phyloP scores from a whole-genome alignment of 2,329 filamentous ascomycete species.

The Neoascochyta sp. region DNA sequence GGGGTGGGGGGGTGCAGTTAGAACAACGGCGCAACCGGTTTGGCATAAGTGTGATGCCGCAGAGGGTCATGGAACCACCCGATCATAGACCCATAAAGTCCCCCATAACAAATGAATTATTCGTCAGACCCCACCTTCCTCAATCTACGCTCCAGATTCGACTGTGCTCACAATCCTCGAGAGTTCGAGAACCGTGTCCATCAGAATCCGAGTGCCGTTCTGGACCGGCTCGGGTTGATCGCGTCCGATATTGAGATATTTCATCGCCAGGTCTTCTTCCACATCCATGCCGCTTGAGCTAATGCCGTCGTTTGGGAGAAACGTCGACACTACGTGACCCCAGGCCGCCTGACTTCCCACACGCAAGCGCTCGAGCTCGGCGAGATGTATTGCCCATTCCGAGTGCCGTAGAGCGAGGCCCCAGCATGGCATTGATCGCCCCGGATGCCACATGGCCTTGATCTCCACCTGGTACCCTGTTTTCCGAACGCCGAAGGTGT shows the following conservation, averaged over 20 bases:
- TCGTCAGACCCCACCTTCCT: no score
- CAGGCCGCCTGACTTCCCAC: conserved; percentile 21
- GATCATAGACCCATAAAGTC: no score
- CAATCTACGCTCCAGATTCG: no score
- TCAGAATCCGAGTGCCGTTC: conserved; percentile 19
- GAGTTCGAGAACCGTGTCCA: conserved; percentile 24
- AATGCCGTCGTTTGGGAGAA: conserved; percentile 28
- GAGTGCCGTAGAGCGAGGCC: conserved; percentile 28
- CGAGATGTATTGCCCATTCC: conserved; percentile 28
- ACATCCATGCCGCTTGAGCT: conserved; percentile 6
- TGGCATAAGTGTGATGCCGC: no score
- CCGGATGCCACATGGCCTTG: conserved; percentile 28
- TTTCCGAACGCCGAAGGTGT: conserved; percentile 27
- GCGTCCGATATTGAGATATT: conserved; percentile 3
- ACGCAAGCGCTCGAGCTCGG: conserved; percentile 23
- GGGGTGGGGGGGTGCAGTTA: no score
- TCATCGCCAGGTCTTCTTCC: conserved; percentile 7
- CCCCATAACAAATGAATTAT: no score
- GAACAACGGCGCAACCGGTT: no score
- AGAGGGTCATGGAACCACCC: no score
- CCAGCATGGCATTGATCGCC: conserved; percentile 22
- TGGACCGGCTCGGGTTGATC: conserved; percentile 1
- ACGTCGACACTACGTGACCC: conserved; percentile 18
- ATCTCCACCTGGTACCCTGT: conserved; percentile 28
- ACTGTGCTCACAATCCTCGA: conserved; percentile 23